phyloP scores from a whole-genome alignment of 352 stramenopile genomes.

The Globisporangium uncinulatum region DNA sequence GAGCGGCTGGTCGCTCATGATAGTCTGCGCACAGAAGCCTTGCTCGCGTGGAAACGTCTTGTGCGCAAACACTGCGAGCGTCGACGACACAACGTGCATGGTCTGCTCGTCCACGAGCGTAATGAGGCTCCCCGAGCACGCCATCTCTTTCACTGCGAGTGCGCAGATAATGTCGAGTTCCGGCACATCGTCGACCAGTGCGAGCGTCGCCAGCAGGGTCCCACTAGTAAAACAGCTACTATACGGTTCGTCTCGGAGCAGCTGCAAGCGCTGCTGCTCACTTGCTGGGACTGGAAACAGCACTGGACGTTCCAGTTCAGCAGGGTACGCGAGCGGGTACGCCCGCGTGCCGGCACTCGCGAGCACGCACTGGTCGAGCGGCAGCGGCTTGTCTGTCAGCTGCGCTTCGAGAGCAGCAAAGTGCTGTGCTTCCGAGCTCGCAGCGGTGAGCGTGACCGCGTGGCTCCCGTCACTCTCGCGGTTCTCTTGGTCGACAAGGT shows the following conservation, averaged over 20 bases:
- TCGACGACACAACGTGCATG: slow-evolving; percentile 42
- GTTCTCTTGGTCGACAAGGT: slow-evolving; percentile 20
- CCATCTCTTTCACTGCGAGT: slow-evolving; percentile 46
- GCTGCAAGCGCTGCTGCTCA: neutral
- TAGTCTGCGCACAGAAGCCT: slow-evolving; percentile 55
- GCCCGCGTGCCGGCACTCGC: slow-evolving; percentile 1
- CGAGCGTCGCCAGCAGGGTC: neutral
- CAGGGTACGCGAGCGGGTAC: slow-evolving; percentile 7
- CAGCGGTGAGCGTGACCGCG: slow-evolving; percentile 5
- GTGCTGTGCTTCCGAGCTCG: slow-evolving; percentile 7
- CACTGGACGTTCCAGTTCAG: neutral
- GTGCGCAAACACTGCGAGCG: slow-evolving; percentile 12
- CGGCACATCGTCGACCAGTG: neutral
- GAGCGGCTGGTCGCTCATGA: slow-evolving; percentile 52
- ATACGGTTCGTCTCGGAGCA: neutral
- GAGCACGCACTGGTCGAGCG: slow-evolving; percentile 9
- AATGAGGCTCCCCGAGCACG: slow-evolving; percentile 48
- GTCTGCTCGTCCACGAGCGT: slow-evolving; percentile 54
- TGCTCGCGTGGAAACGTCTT: slow-evolving; percentile 45
- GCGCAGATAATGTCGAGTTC: slow-evolving; percentile 45
- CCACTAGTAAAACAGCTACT: neutral
- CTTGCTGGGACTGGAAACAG: neutral
- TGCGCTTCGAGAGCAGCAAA: slow-evolving; percentile 4
- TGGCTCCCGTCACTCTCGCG: slow-evolving; percentile 1
- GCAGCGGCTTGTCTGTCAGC: slow-evolving; percentile 3